A percentile compares a stretch with the other conserved stretches of the same genome.
Conservation (phyloP, 1,284 basidiomycete species). For the Marasmius sp. region DNA sequence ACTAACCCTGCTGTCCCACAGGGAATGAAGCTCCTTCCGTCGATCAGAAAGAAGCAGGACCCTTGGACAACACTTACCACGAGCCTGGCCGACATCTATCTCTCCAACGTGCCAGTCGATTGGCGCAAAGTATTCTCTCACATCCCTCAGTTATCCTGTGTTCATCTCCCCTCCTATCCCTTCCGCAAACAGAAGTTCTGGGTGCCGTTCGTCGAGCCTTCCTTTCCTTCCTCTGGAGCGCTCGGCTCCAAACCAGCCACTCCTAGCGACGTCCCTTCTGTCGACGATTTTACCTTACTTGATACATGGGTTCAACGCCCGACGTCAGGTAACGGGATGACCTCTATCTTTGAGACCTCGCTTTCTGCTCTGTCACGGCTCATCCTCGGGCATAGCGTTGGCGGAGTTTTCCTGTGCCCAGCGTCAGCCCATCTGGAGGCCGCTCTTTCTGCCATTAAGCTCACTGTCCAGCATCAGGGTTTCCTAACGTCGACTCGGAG, state of each 20-base stretch:
- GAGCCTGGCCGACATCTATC: conserved; percentile 50
- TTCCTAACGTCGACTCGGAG: not conserved
- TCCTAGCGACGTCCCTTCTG: not conserved
- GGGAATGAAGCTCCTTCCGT: conserved; percentile 39
- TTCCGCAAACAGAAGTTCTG: conserved; percentile 57
- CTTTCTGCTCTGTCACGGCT: not conserved
- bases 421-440: not conserved
- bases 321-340: not conserved
- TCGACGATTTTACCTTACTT: no score
- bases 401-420: not conserved
- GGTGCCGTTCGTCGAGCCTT: conserved; percentile 38
- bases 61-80: conserved; percentile 44
- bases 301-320: not conserved
- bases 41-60: conserved; percentile 45
- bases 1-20: conserved; percentile 33
- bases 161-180: conserved; percentile 61
- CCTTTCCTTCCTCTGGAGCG: not conserved
- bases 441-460: not conserved
- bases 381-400: not conserved
- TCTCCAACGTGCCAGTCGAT: conserved; percentile 34
- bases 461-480: not conserved
- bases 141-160: conserved; percentile 32
- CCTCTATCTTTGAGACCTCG: not conserved
- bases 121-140: conserved; percentile 60
- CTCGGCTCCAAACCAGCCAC: not conserved